Evolutionary conservation across 2,329 filamentous ascomycete species (phyloP), one percentile per base, ranked within the genome.

Genomic region (Cercospora sojina): DNA sequence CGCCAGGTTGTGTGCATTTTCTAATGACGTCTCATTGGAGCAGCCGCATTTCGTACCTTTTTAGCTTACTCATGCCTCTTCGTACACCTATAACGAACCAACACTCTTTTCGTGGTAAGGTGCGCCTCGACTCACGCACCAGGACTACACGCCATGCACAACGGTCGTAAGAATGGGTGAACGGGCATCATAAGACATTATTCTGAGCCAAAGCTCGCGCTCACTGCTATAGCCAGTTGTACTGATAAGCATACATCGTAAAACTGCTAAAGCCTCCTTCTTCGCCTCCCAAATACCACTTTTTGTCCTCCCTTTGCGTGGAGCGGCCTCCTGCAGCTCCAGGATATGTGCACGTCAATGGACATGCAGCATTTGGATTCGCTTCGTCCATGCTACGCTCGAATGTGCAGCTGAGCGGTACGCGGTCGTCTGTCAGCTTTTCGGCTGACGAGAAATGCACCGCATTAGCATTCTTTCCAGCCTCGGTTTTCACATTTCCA

Each of bases 161-260:
- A 32, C 16, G 20, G n/a, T 56, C 35, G 51, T 20, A 20, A 31
- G 27, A 56, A 56, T 29, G 12, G 51, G 12, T n/a, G 7, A 18
- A 18, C 16, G 13, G 10, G 29, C 10, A n/a, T 56, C 51, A 18
- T 59, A 29, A 59, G 23, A 59, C 35, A 59, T 59, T 59, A 41
- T 3, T 32, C 25, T 38, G 16, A 5, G 55, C 32, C n/a, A 25
- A n/a, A 27, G 10, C 23, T 23, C 12, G 29, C 29, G 27, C 55
- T 16, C 12, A 25, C 57, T 43, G 35, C 59, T 55, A 47, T 9
- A 5, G 18, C 59, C 59, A 55, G 25, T 32, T 32, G 25, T 62
- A 62, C 32, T 55, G 59, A 32, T 62, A 62, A 25, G 59, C 59
- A 27, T 55, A 62, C 49, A 55, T 55, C 16, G 47, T 62, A 55